phyloP scores from a whole-genome alignment of 192 early-diverging fungal species.

The Kickxella alabastrina region DNA sequence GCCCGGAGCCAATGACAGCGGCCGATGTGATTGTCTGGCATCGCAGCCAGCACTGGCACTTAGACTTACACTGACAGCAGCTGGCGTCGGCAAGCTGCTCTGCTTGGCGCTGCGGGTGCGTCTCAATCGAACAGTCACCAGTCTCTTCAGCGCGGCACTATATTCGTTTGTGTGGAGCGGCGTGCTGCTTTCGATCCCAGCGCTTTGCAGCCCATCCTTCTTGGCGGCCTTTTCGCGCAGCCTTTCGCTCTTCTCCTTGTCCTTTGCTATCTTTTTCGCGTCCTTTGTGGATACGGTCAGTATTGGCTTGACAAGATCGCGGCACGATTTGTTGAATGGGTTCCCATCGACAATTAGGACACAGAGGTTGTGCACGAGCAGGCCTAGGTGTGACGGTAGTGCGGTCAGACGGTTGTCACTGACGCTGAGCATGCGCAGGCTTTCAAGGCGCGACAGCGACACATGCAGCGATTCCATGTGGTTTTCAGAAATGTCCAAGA shows the following conservation, averaged over 20 bases:
- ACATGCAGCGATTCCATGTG: conserved; percentile 21
- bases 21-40: neutral
- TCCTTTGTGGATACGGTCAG: conserved; percentile 20
- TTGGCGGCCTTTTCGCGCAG: conserved; percentile 12
- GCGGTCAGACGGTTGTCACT: conserved; percentile 36
- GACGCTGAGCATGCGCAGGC: conserved; percentile 45
- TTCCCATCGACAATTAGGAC: conserved; percentile 46
- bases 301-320: conserved; percentile 34
- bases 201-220: conserved; percentile 1
- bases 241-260: conserved; percentile 18
- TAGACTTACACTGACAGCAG: neutral
- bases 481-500: conserved; percentile 45
- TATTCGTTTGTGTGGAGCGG: conserved; percentile 30
- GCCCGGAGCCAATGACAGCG: neutral
- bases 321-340: conserved; percentile 33
- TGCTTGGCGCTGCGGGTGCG: conserved; percentile 12
- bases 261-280: conserved; percentile 13
- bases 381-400: conserved; percentile 37
- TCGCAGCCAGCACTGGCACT: too few relatives aligned
- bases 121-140: conserved; percentile 24
- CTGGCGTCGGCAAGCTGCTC: neutral
- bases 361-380: conserved; percentile 33
- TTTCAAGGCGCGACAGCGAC: conserved; percentile 28
- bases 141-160: conserved; percentile 18
- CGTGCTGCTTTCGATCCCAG: neutral